Evolutionary conservation across 106 monocot genomes (phyloP).

Genomic region (Dendrobium chrysotoxum): DNA sequence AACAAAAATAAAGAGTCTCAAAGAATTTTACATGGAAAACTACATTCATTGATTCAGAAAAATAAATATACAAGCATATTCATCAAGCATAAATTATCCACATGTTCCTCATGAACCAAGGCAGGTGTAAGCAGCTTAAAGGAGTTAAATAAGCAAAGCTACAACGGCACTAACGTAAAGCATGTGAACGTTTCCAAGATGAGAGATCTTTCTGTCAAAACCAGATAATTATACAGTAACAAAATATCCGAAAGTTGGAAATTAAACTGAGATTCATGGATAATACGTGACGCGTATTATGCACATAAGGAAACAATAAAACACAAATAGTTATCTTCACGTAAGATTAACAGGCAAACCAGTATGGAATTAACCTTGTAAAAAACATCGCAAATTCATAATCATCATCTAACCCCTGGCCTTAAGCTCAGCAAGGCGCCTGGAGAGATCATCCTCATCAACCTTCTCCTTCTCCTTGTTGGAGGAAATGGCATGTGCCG

Average conservation of each 20-base stretch:
- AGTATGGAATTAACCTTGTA: background rate
- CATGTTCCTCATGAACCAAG: background rate
- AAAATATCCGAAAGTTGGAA: background rate
- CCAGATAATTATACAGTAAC: background rate
- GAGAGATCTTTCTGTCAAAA: background rate
- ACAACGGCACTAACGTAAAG: background rate
- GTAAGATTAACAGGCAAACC: background rate
- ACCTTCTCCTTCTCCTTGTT: slow-evolving; percentile 16
- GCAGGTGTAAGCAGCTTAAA: background rate
- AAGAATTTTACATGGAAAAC: background rate
- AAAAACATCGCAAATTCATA: background rate
- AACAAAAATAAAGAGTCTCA: background rate
- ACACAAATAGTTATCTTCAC: background rate
- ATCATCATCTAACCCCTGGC: slow-evolving; percentile 11
- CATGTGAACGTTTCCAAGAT: background rate
- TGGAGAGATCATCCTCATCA: slow-evolving; percentile 17
- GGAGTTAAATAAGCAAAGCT: background rate
- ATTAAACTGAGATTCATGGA: background rate
- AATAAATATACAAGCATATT: too few species aligned
- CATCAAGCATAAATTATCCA: too few species aligned
- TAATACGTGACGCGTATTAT: background rate
- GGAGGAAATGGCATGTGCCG: slow-evolving; percentile 11
- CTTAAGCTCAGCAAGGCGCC: slow-evolving; percentile 20
- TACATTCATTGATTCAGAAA: background rate
- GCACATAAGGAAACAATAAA: background rate